A percentile compares a stretch with the other conserved stretches of the same genome.
Conservation (phyloP, 1,139 yeast species). For the Taphrina pruni region DNA sequence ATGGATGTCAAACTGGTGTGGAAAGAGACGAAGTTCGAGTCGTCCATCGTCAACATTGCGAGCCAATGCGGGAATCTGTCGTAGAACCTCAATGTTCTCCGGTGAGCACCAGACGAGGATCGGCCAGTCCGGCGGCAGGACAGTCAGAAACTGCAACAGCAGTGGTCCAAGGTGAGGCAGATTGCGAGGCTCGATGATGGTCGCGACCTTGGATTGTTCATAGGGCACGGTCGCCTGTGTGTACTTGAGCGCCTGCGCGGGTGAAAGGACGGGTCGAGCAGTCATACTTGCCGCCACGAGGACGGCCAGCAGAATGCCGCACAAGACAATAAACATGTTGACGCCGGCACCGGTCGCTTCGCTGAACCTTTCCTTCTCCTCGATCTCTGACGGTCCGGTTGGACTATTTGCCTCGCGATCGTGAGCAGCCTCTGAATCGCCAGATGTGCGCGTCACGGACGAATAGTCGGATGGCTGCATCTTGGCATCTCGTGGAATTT, state of each 20-base stretch:
- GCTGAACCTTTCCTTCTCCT: slow-evolving; percentile 1
- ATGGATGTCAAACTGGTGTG: slow-evolving; percentile 32
- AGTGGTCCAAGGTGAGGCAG: slow-evolving; percentile 26
- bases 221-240: slow-evolving; percentile 22
- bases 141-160: slow-evolving; percentile 29
- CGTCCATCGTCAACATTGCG: slow-evolving; percentile 23
- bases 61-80: slow-evolving; percentile 27
- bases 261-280: slow-evolving; percentile 21
- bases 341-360: slow-evolving; percentile 12
- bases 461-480: slow-evolving; percentile 10
- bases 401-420: slow-evolving; percentile 13
- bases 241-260: slow-evolving; percentile 18
- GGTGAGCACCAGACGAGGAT: slow-evolving; percentile 33
- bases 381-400: background rate
- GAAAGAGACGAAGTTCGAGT: slow-evolving; percentile 30
- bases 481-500: slow-evolving; percentile 5
- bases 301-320: slow-evolving; percentile 27
- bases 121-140: slow-evolving; percentile 33
- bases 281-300: slow-evolving; percentile 39
- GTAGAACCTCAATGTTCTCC: slow-evolving; percentile 34
- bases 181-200: slow-evolving; percentile 36
- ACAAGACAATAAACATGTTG: slow-evolving; percentile 28
- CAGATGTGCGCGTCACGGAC: background rate
- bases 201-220: slow-evolving; percentile 26
- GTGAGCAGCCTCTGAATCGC: background rate